Base-by-base conservation (phyloP, 1,284 basidiomycete genomes). In the Leccinum fallax region DNA sequence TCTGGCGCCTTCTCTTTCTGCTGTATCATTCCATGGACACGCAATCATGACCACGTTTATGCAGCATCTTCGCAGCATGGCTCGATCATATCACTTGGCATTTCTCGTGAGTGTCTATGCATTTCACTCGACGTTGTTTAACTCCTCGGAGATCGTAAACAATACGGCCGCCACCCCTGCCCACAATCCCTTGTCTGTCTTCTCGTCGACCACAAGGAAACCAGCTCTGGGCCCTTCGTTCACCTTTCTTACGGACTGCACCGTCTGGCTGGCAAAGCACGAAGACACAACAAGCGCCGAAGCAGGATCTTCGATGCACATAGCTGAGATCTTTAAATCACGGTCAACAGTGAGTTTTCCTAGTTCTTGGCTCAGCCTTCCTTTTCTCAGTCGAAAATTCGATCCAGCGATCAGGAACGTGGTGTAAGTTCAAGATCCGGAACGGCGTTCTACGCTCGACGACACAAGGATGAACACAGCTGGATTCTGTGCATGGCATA, bases 211-310 rank as follows among this genome's bases (percentile, higher is more conserved):
- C 10, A 73, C 74, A 16, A 78, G 84, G 57, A 92, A 89, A 70
- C 90, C 90, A 2, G 87, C 88, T 0, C 77, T 93, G 16, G 90
- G 90, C 0, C 85, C 89, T 1, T 87, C 90, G 0, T 92, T 92
- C 65, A 79, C 86, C 2, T 90, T 85, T 71, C 76, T 92, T 69
- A 83, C 86, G 1, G 90, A 93, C 67, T 83, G 83, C 11, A 90
- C 88, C 0, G 66, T 93, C 21, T 93, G 89, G 90, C 76, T 91
- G 4, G 76, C 82, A 8, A 65, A 34, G 43, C 57, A 64, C 19
- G 58, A 56, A 9, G 54, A 46, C 11, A 32, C 32, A 10, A 24
- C 55, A 36, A 59, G 62, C 30, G 59, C 65, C 15, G 65, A 69
- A 21, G 61, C 62, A 57, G 56, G 61, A 28, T 65, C 59, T 57